phyloP scores from a whole-genome alignment of 139 green algal genomes.

The Gonium pectorale region DNA sequence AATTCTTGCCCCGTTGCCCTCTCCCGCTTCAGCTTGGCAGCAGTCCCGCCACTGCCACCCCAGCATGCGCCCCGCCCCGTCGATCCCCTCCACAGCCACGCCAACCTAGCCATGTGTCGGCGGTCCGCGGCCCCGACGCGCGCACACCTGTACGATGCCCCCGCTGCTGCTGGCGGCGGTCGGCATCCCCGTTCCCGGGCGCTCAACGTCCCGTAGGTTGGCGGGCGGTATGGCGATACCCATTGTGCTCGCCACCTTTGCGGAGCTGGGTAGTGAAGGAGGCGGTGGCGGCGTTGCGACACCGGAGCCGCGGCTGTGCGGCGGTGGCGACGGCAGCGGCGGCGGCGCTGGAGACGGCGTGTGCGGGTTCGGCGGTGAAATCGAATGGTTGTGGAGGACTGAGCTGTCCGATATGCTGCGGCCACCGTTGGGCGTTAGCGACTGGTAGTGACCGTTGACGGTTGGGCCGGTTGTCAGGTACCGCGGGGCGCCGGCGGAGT shows the following conservation, averaged over 20 bases:
- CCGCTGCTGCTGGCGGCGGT: background rate
- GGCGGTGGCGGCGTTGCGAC: background rate
- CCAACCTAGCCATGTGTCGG: no score
- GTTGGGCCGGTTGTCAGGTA: no score
- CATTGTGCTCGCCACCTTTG: constrained; percentile 21
- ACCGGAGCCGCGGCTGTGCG: background rate
- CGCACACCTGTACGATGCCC: background rate
- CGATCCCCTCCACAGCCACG: no score
- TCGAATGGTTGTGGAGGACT: no score
- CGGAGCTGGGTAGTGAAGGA: background rate
- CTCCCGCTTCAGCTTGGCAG: no score
- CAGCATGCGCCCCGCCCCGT: background rate
- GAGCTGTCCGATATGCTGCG: no score
- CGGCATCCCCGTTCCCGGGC: background rate
- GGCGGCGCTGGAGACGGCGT: no score
- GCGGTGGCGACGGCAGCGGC: background rate
- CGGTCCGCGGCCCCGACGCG: no score
- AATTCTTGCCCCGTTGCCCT: no score
- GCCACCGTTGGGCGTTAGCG: no score
- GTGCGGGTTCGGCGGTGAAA: no score
- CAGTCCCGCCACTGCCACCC: background rate
- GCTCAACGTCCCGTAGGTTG: constrained; percentile 20
- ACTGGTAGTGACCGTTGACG: no score
- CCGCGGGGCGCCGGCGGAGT: constrained; percentile 3
- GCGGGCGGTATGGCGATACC: background rate